Percentiles rank a stretch among this genome's conserved stretches.
These are phyloP conservation scores for Macrolepiota fuliginosa DNA, from an alignment of 768 basidiomycete species.

Conservation along the genomic window DNA sequence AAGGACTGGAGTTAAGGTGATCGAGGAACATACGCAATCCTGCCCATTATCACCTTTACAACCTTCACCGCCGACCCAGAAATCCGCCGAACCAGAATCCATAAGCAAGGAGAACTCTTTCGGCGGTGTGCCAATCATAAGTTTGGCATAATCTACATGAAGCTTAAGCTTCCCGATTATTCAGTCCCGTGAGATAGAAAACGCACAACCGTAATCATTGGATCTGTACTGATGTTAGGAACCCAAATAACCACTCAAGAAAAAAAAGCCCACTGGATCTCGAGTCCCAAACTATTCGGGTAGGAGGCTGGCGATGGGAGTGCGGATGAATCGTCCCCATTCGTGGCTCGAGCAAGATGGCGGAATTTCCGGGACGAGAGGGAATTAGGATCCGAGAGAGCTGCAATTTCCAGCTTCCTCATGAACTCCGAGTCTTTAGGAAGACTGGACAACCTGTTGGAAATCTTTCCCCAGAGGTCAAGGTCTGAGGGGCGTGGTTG, in stretches of 20 bases:
- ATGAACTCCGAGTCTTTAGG: slow-evolving; percentile 28
- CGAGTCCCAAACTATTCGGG: slow-evolving; percentile 44
- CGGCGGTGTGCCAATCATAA: slow-evolving; percentile 46
- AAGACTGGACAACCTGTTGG: slow-evolving; percentile 36
- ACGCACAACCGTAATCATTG: slow-evolving; percentile 6
- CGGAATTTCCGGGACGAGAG: not conserved
- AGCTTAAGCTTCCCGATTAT: not conserved
- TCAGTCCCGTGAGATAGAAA: not conserved
- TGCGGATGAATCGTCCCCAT: slow-evolving; percentile 7
- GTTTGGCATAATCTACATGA: slow-evolving; percentile 25
- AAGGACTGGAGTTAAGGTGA: not conserved
- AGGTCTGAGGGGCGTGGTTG: slow-evolving; percentile 30
- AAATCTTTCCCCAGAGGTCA: slow-evolving; percentile 34
- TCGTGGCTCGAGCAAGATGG: not conserved
- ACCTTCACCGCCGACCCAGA: slow-evolving; percentile 51
- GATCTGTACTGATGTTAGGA: not conserved
- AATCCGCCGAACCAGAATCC: slow-evolving; percentile 63
- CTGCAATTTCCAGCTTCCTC: slow-evolving; percentile 16
- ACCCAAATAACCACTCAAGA: slow-evolving; percentile 26
- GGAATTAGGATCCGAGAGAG: not conserved
- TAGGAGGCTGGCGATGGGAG: slow-evolving; percentile 14
- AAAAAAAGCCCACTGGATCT: slow-evolving; percentile 47
- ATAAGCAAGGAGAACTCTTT: slow-evolving; percentile 47
- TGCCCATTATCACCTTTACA: slow-evolving; percentile 34
- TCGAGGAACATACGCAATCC: slow-evolving; percentile 23